These are phyloP conservation scores for Solanum paucissectum DNA, from an alignment of 257 asterid species.

Conservation along the genomic window DNA sequence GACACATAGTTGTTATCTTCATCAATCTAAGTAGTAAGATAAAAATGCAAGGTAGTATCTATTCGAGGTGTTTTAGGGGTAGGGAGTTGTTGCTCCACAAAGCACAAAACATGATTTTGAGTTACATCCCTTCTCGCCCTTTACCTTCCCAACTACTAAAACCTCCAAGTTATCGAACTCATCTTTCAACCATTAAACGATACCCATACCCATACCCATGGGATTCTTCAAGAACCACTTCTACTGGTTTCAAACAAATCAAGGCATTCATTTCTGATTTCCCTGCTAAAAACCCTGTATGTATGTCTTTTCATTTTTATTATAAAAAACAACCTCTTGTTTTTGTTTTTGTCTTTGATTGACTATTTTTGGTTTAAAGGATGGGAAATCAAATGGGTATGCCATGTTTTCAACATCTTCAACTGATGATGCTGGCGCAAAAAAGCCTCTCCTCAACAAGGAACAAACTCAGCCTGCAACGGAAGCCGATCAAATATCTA, in stretches of 20 bases:
- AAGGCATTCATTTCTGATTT: constrained; percentile 62
- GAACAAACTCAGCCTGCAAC: constrained; percentile 11
- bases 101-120: constrained; percentile 1
- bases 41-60: constrained; percentile 15
- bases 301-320: neutral
- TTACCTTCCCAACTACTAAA: neutral
- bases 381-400: constrained; percentile 34
- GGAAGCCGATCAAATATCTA: constrained; percentile 27
- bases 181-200: constrained; percentile 15
- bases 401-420: constrained; percentile 55
- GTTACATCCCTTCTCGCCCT: neutral
- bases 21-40: neutral
- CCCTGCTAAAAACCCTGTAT: constrained; percentile 44
- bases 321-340: too few species aligned
- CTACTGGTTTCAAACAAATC: constrained; percentile 24
- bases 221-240: constrained; percentile 32
- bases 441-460: constrained; percentile 20
- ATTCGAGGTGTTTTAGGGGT: constrained; percentile 19
- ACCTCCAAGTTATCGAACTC: neutral
- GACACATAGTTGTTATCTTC: neutral
- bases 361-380: constrained; percentile 7
- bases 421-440: constrained; percentile 1
- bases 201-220: constrained; percentile 28
- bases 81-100: constrained; percentile 5
- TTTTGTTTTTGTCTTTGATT: neutral